phyloP scores from a whole-genome alignment of 2,329 filamentous ascomycete genomes.

The Fonsecaea erecta region DNA sequence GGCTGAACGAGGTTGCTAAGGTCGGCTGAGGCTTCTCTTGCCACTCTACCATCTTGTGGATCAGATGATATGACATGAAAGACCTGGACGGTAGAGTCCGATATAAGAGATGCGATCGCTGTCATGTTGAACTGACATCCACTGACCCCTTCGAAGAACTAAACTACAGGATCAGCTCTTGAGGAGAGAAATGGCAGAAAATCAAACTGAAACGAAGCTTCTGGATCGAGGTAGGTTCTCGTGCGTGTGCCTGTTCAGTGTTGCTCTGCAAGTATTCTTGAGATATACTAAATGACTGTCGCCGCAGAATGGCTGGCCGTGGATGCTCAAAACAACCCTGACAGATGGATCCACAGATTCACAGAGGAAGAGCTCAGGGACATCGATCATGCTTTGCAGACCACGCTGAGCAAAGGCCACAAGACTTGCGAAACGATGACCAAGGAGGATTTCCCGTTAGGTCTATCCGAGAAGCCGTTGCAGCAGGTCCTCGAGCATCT shows the following conservation, averaged over 20 bases:
- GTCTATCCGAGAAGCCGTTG: not conserved
- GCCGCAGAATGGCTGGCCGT: not conserved
- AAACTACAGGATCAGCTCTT: not conserved
- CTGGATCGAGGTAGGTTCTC: not conserved
- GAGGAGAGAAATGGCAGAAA: not conserved
- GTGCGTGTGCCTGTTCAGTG: not conserved
- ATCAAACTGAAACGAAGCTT: not conserved
- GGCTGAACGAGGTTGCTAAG: not conserved
- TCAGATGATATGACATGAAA: not conserved
- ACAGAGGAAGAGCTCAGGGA: constrained; percentile 3
- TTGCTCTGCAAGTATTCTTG: no score
- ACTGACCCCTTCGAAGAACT: not conserved
- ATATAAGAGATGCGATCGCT: not conserved
- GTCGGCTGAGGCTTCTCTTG: not conserved
- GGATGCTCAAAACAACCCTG: not conserved
- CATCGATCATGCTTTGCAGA: constrained; percentile 1
- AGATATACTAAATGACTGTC: not conserved
- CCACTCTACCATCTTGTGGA: not conserved
- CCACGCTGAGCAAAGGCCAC: not conserved
- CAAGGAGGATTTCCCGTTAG: constrained; percentile 1
- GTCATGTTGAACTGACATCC: not conserved
- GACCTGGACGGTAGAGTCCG: not conserved
- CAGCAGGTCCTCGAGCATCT: not conserved
- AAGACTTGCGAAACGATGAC: not conserved
- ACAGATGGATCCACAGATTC: not conserved